Evolutionary conservation across 2,329 filamentous ascomycete genomes (phyloP), one percentile per base, ranked within the genome.

Genomic region (Colletotrichum tanaceti): DNA sequence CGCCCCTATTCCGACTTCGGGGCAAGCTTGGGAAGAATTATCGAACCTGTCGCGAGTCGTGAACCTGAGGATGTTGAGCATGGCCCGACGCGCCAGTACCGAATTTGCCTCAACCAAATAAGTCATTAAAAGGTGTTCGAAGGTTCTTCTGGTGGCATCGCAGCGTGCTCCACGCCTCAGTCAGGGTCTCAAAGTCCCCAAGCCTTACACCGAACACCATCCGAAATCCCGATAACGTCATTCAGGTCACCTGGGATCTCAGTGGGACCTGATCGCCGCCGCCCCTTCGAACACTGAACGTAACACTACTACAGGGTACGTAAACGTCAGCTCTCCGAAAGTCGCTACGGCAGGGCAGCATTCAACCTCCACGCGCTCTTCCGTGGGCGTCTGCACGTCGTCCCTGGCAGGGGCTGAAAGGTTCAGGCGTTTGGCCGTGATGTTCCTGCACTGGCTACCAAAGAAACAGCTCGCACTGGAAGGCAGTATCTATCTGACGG

Each of bases 151-250:
- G 20, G 18, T 39, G 52, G 32, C 13, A 32, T 28, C 49, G 49
- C 63, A 39, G 62, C 32, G 20, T 20, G 20, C 28, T 52, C 28
- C 28, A 35, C 20, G 47, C 32, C 9, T 50, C 22, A 49, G 16
- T 49, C 46, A 35, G 10, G 32, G 46, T 24, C 46, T 11, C 24
- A 24, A n/a, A 52, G 49, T 20, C 32, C 28, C 32, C 32, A 28
- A 46, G 66, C 60, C 66, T 68, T 44, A 68, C 62, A 60, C 66
- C 62, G 66, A 64, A 50, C 62, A 68, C 62, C 62, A 68, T 65
- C 66, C 62, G 62, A 61, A 61, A 57, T 68, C 62, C 62, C 66
- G 66, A 68, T 65, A 68, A 68, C 66, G 62, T 68, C 66, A 68
- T 68, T 58, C 24, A 59, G 62, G 66, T 68, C 66, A 68, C 66